Conservation (phyloP, 1,284 basidiomycete genomes). For the Melampsora larici-populina region DNA sequence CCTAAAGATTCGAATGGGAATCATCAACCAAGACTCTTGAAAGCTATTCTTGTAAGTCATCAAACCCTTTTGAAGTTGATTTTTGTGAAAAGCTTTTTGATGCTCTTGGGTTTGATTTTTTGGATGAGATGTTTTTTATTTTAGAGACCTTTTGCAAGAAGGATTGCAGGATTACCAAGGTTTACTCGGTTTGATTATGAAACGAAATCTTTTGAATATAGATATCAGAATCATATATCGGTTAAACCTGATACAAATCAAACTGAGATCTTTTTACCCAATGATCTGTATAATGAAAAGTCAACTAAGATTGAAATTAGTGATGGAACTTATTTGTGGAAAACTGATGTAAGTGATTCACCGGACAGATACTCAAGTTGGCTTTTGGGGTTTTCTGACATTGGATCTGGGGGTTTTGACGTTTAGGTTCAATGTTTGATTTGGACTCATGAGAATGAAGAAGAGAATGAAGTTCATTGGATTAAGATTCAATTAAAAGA, state of each 20-base stretch:
- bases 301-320: constrained; percentile 13
- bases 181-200: constrained; percentile 48
- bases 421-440: constrained; percentile 20
- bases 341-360: not conserved
- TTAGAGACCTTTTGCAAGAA: constrained; percentile 52
- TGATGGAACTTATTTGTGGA: constrained; percentile 30
- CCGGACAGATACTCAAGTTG: not conserved
- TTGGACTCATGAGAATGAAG: constrained; percentile 19
- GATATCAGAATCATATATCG: constrained; percentile 48
- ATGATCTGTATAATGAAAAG: constrained; percentile 43
- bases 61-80: not conserved
- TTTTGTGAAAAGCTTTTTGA: not conserved
- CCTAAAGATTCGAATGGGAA: constrained; percentile 41
- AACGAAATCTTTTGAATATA: constrained; percentile 48
- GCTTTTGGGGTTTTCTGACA: not conserved
- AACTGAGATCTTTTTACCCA: constrained; percentile 50
- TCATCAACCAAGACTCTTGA: constrained; percentile 42
- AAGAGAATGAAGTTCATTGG: not conserved
- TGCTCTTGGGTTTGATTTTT: too few relatives aligned
- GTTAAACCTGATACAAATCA: constrained; percentile 42
- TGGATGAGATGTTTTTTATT: too few relatives aligned
- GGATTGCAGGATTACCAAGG: constrained; percentile 52
- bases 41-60: constrained; percentile 31
- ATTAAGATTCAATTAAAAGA: not conserved
- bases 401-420: not conserved